phyloP scores from a whole-genome alignment of 768 basidiomycete genomes.

The Lactifluus echinatus region DNA sequence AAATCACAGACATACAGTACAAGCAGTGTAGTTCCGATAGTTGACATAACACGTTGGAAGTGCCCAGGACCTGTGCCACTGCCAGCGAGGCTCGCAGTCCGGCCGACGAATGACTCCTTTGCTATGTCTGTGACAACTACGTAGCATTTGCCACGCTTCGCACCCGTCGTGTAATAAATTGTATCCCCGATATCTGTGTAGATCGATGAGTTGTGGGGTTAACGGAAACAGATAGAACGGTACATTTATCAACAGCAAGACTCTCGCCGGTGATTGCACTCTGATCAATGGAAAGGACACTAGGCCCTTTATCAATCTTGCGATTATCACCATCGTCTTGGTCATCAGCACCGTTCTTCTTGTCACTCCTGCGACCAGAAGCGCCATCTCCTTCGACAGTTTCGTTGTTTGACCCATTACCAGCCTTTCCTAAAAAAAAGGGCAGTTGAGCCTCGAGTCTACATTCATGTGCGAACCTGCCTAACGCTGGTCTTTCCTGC shows the following conservation, averaged over 20 bases:
- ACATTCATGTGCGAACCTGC: not conserved
- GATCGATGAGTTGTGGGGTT: not conserved
- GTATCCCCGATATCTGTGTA: conserved; percentile 30
- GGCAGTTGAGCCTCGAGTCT: not conserved
- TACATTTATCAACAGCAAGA: conserved; percentile 38
- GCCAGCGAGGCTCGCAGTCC: conserved; percentile 37
- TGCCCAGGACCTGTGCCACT: conserved; percentile 34
- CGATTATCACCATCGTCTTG: conserved; percentile 14
- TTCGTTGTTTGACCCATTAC: not conserved
- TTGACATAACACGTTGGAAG: conserved; percentile 37
- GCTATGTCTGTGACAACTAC: conserved; percentile 32
- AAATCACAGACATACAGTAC: conserved; percentile 25
- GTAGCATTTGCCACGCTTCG: conserved; percentile 33
- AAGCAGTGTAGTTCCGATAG: conserved; percentile 37
- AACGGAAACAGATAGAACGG: not conserved
- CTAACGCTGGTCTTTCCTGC: not conserved
- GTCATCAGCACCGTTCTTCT: conserved; percentile 13
- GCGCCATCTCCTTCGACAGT: not conserved
- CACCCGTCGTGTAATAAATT: conserved; percentile 33
- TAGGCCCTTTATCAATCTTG: conserved; percentile 32
- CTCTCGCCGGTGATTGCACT: conserved; percentile 41
- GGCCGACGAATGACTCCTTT: conserved; percentile 36
- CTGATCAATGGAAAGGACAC: conserved; percentile 36
- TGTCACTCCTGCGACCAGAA: not conserved
- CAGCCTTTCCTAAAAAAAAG: not conserved